Evolutionary conservation across 176 grass and related monocot species (phyloP), one percentile per base, ranked within the genome.

Genomic region (Thalia dealbata): DNA sequence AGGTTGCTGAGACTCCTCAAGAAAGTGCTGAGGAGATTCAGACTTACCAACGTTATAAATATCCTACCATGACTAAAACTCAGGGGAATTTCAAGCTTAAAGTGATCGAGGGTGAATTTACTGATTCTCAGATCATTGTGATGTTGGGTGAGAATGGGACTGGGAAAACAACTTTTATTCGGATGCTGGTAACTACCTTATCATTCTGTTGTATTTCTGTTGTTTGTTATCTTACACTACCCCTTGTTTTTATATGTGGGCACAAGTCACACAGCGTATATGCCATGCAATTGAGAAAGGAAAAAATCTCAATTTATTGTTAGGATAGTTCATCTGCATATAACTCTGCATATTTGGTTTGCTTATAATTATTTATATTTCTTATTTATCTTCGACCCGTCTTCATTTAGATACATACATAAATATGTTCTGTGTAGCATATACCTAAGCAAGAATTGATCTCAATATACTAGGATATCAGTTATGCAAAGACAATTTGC

Each of bases 141-240:
- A 92, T 96, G 86, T 82, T 96, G 67, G 89, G 92, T 72, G 89
- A 96, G 78, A 96, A 92, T 23, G 89, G 86, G 11, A 92, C 89
- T 58, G 84, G 89, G 54, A 89, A 96, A 69, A 96, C 92, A 70
- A 96, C 92, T 73, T 89, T 96, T 64, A 89, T 92, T 55, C 46
- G 85, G 73, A 91, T 91, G 86, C 73, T 89, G 89, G 86, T 91
- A 87, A 35, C 30, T 21, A 8, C 61, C 61, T 45, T 59, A 14
- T 64, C 3, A 15, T 61, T 32, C 12, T 18, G 1, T 10, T 64
- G 18, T 66, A 45, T 41, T 2, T 70, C 32, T 62, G 54, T 58
- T 58, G 4, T 9, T 48, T 48, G 10, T 48, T 48, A 48, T 48
- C 45, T 13, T 48, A 1, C 32, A 38, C 32, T 48, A 10, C 45